Conservation (phyloP, 495 filamentous ascomycete species). For the Talaromyces ruber region DNA sequence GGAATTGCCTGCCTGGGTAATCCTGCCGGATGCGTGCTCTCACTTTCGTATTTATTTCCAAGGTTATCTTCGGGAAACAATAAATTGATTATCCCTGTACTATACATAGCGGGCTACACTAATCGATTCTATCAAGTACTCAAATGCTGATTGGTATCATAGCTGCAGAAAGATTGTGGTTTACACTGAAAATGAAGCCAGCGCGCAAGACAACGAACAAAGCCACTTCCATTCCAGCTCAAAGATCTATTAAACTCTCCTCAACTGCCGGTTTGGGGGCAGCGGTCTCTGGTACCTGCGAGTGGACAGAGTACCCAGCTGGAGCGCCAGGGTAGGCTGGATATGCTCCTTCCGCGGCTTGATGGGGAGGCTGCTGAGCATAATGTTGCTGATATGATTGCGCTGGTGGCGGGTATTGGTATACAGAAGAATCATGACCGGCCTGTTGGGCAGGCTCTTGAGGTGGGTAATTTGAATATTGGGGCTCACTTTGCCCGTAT, state of each 20-base stretch:
- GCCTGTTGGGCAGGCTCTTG: slow-evolving; percentile 23
- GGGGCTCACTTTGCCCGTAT: slow-evolving; percentile 17
- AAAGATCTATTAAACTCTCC: slow-evolving; percentile 83
- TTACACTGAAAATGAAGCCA: neutral
- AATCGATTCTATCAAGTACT: neutral
- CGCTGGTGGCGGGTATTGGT: slow-evolving; percentile 18
- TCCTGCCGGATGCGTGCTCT: neutral
- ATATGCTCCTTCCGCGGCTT: slow-evolving; percentile 32
- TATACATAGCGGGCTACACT: neutral
- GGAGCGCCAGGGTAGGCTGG: slow-evolving; percentile 40
- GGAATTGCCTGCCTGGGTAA: neutral
- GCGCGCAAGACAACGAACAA: neutral
- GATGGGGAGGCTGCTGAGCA: slow-evolving; percentile 33
- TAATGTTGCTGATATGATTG: slow-evolving; percentile 28
- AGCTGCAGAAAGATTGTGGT: neutral
- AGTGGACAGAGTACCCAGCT: slow-evolving; percentile 51
- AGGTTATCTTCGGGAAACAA: neutral
- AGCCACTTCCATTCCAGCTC: slow-evolving; percentile 5
- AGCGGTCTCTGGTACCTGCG: slow-evolving; percentile 28
- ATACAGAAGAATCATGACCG: slow-evolving; percentile 15
- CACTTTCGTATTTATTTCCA: neutral
- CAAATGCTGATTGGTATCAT: slow-evolving; percentile 4
- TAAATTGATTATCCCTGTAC: neutral
- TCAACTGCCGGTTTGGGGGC: slow-evolving; percentile 55
- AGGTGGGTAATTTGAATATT: slow-evolving; percentile 18